Evolutionary conservation across 2,329 filamentous ascomycete species (phyloP).

Genomic region (Biscogniauxia marginata): DNA sequence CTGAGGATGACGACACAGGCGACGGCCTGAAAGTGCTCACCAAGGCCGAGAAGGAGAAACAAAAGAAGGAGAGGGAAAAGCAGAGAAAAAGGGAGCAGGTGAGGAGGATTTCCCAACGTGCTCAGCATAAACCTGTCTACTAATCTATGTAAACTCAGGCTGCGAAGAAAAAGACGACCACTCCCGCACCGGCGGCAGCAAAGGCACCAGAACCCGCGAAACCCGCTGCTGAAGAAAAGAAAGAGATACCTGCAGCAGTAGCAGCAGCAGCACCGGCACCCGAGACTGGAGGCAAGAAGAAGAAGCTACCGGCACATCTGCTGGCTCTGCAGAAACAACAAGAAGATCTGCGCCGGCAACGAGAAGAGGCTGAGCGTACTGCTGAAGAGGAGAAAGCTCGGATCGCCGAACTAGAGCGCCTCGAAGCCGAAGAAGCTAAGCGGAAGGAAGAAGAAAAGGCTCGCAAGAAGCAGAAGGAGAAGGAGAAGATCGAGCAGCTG

Average conservation of each 20-base stretch:
- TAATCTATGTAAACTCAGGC: conserved; percentile 53
- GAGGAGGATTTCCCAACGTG: conserved; percentile 1
- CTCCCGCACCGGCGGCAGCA: conserved; percentile 41
- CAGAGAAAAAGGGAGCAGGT: conserved; percentile 95
- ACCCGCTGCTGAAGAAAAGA: conserved; percentile 47
- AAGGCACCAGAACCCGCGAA: conserved; percentile 59
- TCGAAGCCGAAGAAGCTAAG: conserved; percentile 65
- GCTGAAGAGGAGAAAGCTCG: conserved; percentile 64
- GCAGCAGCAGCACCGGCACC: conserved; percentile 39
- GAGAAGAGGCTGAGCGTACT: conserved; percentile 61
- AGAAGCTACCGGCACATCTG: conserved; percentile 80
- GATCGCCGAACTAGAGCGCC: conserved; percentile 63
- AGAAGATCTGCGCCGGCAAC: conserved; percentile 65
- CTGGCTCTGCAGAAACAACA: conserved; percentile 77
- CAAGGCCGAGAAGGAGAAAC: conserved; percentile 97
- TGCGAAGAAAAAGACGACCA: conserved; percentile 73
- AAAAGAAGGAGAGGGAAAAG: conserved; percentile 98
- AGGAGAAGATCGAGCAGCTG: conserved; percentile 80
- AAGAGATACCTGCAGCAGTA: conserved; percentile 43
- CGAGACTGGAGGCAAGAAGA: conserved; percentile 66
- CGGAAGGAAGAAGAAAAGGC: conserved; percentile 71
- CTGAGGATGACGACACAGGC: conserved; percentile 48
- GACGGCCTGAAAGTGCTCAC: conserved; percentile 73
- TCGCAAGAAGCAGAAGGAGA: conserved; percentile 81
- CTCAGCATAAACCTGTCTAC: conserved; percentile 28